A percentile compares a stretch with the other conserved stretches of the same genome.
Conservation (phyloP, 2,329 filamentous ascomycete species). For the Alternaria angustiovoidea region DNA sequence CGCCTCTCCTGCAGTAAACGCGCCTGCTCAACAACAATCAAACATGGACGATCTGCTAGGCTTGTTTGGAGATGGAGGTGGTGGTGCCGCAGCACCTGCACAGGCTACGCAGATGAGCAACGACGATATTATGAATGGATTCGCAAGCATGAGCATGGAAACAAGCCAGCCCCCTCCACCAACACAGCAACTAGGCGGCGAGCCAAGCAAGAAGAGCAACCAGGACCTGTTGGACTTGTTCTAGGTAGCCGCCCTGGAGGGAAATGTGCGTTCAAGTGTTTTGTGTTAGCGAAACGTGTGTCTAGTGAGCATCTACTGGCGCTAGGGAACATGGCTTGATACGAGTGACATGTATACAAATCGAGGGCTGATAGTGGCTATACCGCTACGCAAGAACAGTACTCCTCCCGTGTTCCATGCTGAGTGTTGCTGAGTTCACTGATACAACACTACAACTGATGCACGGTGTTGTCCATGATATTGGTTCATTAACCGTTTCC, state of each 20-base stretch:
- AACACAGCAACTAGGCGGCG: conserved; percentile 63
- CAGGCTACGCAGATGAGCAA: conserved; percentile 48
- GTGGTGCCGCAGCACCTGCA: conserved; percentile 41
- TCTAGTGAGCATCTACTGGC: conserved; percentile 1
- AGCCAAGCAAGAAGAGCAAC: conserved; percentile 64
- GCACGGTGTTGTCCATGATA: background rate
- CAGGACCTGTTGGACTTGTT: conserved; percentile 66
- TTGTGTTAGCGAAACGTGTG: background rate
- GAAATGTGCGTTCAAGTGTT: conserved; percentile 1
- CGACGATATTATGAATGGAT: conserved; percentile 78
- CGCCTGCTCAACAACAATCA: conserved; percentile 54
- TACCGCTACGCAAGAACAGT: background rate
- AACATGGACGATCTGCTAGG: conserved; percentile 85
- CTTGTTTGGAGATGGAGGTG: conserved; percentile 62
- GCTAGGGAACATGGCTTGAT: background rate
- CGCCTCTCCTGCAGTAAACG: conserved; percentile 66
- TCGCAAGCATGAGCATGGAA: conserved; percentile 80
- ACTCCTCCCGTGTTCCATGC: background rate
- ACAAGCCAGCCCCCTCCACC: conserved; percentile 71
- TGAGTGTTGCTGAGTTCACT: background rate
- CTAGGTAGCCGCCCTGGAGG: conserved; percentile 39
- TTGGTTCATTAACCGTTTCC: conserved; percentile 13
- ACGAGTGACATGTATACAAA: background rate
- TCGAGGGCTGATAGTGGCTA: background rate
- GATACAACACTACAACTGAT: background rate